Percentiles rank a stretch among this genome's conserved stretches.
phyloP scores from a whole-genome alignment of 164 flowering plant species.

The Piper betle region DNA sequence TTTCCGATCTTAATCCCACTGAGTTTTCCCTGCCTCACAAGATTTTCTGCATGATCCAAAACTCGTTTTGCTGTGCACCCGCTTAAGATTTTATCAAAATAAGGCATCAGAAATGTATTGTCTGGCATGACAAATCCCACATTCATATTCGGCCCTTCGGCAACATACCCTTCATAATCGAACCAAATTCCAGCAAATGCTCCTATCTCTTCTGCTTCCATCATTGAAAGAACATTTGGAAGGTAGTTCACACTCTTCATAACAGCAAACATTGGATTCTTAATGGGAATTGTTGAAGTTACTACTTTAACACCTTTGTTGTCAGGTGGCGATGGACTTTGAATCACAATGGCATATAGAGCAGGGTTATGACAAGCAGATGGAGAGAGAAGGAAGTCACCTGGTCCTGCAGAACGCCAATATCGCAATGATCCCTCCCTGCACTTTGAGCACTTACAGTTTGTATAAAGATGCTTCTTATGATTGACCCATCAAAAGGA shows the following conservation, averaged over 20 bases:
- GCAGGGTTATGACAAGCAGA: constrained; percentile 37
- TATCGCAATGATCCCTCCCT: constrained; percentile 67
- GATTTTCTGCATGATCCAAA: constrained; percentile 41
- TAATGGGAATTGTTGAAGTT: constrained; percentile 68
- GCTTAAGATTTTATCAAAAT: constrained; percentile 64
- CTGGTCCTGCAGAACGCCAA: constrained; percentile 88
- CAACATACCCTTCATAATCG: constrained; percentile 59
- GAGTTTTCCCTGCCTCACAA: constrained; percentile 47
- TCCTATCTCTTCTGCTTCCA: constrained; percentile 82
- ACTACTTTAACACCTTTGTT: constrained; percentile 56
- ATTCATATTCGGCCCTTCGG: constrained; percentile 96
- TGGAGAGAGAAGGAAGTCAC: constrained; percentile 75
- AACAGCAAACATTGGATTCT: constrained; percentile 72
- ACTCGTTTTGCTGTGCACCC: constrained; percentile 91
- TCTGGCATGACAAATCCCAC: constrained; percentile 68
- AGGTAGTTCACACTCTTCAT: constrained; percentile 91
- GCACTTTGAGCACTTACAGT: constrained; percentile 69
- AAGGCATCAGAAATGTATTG: constrained; percentile 64
- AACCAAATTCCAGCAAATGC: constrained; percentile 75
- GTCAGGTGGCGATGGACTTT: constrained; percentile 29
- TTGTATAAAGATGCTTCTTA: constrained; percentile 56
- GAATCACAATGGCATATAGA: constrained; percentile 72
- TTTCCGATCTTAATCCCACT: constrained; percentile 31
- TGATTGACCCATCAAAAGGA: constrained; percentile 51
- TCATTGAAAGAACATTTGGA: constrained; percentile 71